Evolutionary conservation across 208 protist genomes (phyloP).

Genomic region (Trichomonas tenax): DNA sequence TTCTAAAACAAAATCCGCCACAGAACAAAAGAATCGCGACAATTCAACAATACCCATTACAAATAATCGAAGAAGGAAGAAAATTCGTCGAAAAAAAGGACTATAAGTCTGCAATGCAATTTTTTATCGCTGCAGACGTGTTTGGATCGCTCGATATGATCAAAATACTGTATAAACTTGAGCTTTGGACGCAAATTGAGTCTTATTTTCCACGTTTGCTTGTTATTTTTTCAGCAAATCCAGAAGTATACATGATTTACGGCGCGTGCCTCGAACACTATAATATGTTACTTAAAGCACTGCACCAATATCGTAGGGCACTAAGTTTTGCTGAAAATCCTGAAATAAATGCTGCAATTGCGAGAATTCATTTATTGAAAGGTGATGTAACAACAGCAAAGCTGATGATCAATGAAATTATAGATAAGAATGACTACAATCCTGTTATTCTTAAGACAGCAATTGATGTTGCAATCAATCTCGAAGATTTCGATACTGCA

Average conservation of each 20-base stretch:
- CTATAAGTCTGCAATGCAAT: not conserved
- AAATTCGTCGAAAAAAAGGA: not conserved
- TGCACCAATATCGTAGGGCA: not conserved
- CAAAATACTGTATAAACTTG: not conserved
- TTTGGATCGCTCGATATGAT: not conserved
- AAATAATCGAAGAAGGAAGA: not conserved
- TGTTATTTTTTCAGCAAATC: not conserved
- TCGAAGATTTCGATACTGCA: not conserved
- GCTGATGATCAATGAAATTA: not conserved
- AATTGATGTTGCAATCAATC: not conserved
- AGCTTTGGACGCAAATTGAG: not conserved
- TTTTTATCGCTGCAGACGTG: not conserved
- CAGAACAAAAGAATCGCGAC: not conserved
- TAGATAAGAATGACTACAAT: not conserved
- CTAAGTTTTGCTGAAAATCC: not conserved
- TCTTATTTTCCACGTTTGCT: not conserved
- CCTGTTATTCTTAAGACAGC: not conserved
- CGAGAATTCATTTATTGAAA: not conserved
- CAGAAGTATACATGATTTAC: not conserved
- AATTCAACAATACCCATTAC: not conserved
- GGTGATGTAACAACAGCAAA: not conserved
- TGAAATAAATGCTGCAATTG: not conserved
- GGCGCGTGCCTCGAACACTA: not conserved
- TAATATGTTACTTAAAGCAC: not conserved
- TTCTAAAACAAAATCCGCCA: not conserved